These are phyloP conservation scores for Salvia rosmarinus DNA, from an alignment of 257 asterid species.

Conservation along the genomic window DNA sequence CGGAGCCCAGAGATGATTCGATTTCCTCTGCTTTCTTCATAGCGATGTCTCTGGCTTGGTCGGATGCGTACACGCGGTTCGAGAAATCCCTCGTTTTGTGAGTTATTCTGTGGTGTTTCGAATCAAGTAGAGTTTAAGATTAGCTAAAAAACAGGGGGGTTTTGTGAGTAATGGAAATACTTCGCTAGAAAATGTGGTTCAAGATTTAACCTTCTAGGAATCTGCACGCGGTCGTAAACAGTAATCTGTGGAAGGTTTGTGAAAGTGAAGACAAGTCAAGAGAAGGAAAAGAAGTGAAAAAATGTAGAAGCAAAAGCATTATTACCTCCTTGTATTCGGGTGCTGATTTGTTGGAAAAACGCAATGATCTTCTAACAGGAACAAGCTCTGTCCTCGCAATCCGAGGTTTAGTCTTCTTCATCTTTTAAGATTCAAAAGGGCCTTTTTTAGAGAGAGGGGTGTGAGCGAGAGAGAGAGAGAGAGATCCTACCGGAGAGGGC, in stretches of 20 bases:
- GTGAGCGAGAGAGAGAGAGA: conserved; percentile 24
- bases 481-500: conserved; percentile 63
- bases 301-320: not conserved
- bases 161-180: not conserved
- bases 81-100: conserved; percentile 51
- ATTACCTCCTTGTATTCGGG: conserved; percentile 73
- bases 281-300: conserved; percentile 1
- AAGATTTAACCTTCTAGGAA: conserved; percentile 70
- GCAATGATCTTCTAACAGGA: conserved; percentile 73
- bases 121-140: not conserved
- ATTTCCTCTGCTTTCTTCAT: conserved; percentile 63
- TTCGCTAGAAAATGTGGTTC: not conserved
- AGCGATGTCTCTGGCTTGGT: conserved; percentile 67
- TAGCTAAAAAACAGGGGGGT: not conserved
- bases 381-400: conserved; percentile 67
- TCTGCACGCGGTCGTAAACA: conserved; percentile 56
- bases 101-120: conserved; percentile 43
- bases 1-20: conserved; percentile 57
- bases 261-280: not conserved
- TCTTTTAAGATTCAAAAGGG: conserved; percentile 37
- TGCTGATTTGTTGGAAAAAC: conserved; percentile 61
- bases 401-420: conserved; percentile 72
- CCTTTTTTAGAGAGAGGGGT: not conserved
- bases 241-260: conserved; percentile 52
- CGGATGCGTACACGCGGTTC: conserved; percentile 70